A percentile compares a stretch with the other conserved stretches of the same genome.
These are phyloP conservation scores for Phoma herbarum DNA, from an alignment of 2,329 filamentous ascomycete species.

Conservation along the genomic window DNA sequence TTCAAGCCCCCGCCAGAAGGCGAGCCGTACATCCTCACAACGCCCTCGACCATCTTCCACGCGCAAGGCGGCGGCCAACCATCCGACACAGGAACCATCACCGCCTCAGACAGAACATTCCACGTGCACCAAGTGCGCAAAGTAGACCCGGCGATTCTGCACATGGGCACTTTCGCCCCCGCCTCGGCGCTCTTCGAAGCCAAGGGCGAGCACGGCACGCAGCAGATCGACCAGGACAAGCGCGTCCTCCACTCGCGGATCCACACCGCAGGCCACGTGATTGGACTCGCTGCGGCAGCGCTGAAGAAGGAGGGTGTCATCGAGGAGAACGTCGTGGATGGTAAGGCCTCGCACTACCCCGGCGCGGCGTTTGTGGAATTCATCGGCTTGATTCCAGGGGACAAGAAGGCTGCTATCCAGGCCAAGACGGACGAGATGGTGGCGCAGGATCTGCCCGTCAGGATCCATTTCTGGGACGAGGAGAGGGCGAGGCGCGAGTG, in stretches of 20 bases:
- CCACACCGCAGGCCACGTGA: slow-evolving; percentile 77
- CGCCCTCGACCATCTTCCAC: slow-evolving; percentile 75
- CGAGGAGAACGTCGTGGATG: slow-evolving; percentile 63
- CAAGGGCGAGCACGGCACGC: slow-evolving; percentile 43
- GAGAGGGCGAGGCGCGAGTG: slow-evolving; percentile 62
- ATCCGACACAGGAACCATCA: slow-evolving; percentile 69
- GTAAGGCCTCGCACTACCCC: slow-evolving; percentile 77
- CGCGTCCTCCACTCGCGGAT: slow-evolving; percentile 71
- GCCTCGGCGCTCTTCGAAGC: no score
- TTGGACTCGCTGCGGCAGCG: slow-evolving; percentile 71
- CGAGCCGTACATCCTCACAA: slow-evolving; percentile 65
- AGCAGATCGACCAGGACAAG: slow-evolving; percentile 68
- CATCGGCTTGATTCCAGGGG: slow-evolving; percentile 68
- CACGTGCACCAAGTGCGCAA: slow-evolving; percentile 66
- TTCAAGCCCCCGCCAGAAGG: slow-evolving; percentile 64
- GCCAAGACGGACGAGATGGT: slow-evolving; percentile 67
- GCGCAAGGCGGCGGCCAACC: slow-evolving; percentile 79
- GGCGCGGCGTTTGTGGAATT: slow-evolving; percentile 74
- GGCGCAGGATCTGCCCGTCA: slow-evolving; percentile 45
- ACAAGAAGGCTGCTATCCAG: slow-evolving; percentile 62
- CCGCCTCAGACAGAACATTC: slow-evolving; percentile 63
- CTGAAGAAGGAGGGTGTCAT: slow-evolving; percentile 59
- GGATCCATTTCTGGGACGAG: slow-evolving; percentile 73
- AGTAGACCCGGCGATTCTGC: slow-evolving; percentile 65
- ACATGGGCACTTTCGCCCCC: slow-evolving; percentile 61